Evolutionary conservation across 345 rosid genomes (phyloP).

Genomic region (Lumnitzera racemosa): DNA sequence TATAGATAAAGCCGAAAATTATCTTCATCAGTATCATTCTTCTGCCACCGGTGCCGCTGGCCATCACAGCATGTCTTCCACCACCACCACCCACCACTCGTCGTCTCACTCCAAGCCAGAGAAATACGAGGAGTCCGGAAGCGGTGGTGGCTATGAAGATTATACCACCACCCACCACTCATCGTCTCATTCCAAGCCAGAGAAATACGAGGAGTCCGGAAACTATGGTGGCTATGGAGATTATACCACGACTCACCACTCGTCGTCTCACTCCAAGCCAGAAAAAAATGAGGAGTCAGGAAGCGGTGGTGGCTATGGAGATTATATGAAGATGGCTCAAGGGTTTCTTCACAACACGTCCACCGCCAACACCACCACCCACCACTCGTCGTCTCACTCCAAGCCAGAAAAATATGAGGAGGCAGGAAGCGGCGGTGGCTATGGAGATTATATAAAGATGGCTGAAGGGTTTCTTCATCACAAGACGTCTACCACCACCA

Average conservation of each 20-base stretch:
- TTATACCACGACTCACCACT: constrained; percentile 8
- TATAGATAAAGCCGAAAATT: constrained; percentile 60
- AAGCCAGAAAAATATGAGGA: constrained; percentile 12
- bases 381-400: constrained; percentile 4
- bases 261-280: constrained; percentile 4
- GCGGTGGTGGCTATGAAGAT: constrained; percentile 13
- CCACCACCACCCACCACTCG: constrained; percentile 5
- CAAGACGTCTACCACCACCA: background rate
- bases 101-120: constrained; percentile 7
- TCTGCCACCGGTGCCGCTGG: constrained; percentile 1
- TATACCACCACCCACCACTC: constrained; percentile 3
- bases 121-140: constrained; percentile 9
- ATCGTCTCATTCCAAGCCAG: constrained; percentile 2
- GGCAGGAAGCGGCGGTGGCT: constrained; percentile 7
- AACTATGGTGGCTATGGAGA: constrained; percentile 12
- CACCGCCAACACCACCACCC: constrained; percentile 2
- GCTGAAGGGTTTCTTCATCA: background rate
- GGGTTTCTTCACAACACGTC: background rate
- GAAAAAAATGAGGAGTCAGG: constrained; percentile 12
- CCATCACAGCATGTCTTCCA: background rate
- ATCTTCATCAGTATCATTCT: constrained; percentile 44
- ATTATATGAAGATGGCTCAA: constrained; percentile 19
- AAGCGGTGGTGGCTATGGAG: constrained; percentile 11
- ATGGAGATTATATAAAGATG: constrained; percentile 19
- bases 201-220: constrained; percentile 12